phyloP scores from a whole-genome alignment of 768 basidiomycete genomes.

The Phylloporus scabripes region DNA sequence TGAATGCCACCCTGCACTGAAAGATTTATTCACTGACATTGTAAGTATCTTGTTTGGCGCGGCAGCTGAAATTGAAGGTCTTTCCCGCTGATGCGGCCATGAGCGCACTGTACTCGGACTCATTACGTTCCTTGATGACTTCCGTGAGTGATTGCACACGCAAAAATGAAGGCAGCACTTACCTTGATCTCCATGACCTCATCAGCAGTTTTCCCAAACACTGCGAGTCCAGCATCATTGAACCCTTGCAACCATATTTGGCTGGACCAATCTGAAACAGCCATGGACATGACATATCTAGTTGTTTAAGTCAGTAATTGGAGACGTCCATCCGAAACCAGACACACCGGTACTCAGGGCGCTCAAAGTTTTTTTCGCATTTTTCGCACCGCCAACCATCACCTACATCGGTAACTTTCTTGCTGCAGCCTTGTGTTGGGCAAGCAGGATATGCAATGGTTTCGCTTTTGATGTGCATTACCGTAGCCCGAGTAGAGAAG shows the following conservation, averaged over 20 bases:
- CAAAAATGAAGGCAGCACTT: neutral
- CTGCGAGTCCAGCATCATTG: constrained; percentile 77
- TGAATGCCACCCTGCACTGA: neutral
- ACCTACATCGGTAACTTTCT: constrained; percentile 75
- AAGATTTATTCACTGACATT: constrained; percentile 48
- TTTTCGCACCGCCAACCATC: constrained; percentile 91
- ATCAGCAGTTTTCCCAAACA: constrained; percentile 78
- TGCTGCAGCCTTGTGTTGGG: constrained; percentile 71
- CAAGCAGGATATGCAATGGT: constrained; percentile 89
- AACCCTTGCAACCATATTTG: constrained; percentile 94
- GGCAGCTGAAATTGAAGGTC: constrained; percentile 77
- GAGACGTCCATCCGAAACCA: neutral
- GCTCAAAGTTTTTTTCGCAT: constrained; percentile 57
- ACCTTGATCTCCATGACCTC: constrained; percentile 75
- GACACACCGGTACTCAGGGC: constrained; percentile 77
- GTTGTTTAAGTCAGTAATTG: constrained; percentile 1
- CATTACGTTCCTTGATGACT: constrained; percentile 49
- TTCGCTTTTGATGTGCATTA: constrained; percentile 83
- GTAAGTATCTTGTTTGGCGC: constrained; percentile 82
- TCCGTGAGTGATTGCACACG: neutral
- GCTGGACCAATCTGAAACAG: constrained; percentile 83
- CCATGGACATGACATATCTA: constrained; percentile 80
- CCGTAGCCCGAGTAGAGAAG: constrained; percentile 76
- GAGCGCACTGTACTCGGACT: constrained; percentile 49
- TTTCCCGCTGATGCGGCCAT: constrained; percentile 63